Evolutionary conservation across 2,329 filamentous ascomycete species (phyloP).

Genomic region (Kalaharituber pfeilii): DNA sequence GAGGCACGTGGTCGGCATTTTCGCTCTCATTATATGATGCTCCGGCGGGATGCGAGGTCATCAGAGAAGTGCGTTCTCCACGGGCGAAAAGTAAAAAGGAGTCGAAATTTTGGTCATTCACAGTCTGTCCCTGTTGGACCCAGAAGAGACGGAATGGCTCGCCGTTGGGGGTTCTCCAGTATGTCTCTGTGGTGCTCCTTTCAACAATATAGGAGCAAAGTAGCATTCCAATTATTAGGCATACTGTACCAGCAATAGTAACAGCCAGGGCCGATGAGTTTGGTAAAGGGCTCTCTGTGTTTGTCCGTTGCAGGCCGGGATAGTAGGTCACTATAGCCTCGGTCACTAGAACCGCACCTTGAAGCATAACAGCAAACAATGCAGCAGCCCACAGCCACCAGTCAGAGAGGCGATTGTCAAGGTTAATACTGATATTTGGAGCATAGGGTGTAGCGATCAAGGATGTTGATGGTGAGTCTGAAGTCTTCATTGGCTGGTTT

Average conservation of each 20-base stretch:
- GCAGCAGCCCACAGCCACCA: slow-evolving; percentile 16
- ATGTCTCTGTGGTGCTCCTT: no score
- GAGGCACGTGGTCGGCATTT: neutral
- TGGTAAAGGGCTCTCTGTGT: slow-evolving; percentile 2
- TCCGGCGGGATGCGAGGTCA: no score
- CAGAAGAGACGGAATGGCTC: slow-evolving; percentile 27
- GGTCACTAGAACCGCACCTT: slow-evolving; percentile 20
- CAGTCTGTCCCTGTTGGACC: slow-evolving; percentile 11
- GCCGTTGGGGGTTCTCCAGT: slow-evolving; percentile 1
- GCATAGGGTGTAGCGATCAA: neutral
- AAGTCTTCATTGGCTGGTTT: neutral
- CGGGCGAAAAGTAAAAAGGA: slow-evolving; percentile 21
- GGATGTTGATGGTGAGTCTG: neutral
- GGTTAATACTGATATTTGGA: no score
- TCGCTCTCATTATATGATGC: no score
- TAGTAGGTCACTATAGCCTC: slow-evolving; percentile 16
- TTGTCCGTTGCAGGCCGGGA: slow-evolving; percentile 10
- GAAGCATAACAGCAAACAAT: slow-evolving; percentile 18
- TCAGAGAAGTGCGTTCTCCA: slow-evolving; percentile 1
- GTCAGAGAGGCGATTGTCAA: neutral
- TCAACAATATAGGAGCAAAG: no score
- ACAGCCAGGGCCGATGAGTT: slow-evolving; percentile 24
- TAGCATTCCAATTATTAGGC: no score
- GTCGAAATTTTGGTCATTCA: slow-evolving; percentile 24
- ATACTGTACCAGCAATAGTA: slow-evolving; percentile 23